Evolutionary conservation across 176 grass and related monocot genomes (phyloP).

Genomic region (Paspalum vaginatum): DNA sequence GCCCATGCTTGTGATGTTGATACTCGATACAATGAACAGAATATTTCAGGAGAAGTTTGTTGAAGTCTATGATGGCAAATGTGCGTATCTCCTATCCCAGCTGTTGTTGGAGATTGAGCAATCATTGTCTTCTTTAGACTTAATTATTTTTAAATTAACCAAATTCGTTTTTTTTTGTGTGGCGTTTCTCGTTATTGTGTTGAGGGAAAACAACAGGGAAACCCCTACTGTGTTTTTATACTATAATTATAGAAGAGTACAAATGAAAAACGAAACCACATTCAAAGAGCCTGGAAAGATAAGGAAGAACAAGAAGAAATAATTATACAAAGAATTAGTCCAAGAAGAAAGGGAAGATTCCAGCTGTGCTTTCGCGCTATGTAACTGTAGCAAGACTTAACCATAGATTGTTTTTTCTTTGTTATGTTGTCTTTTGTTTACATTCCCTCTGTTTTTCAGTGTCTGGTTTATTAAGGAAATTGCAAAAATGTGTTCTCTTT

Average conservation of each 20-base stretch:
- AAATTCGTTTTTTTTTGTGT: not conserved
- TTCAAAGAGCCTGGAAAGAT: not conserved
- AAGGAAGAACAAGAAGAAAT: not conserved
- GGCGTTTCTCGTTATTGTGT: not conserved
- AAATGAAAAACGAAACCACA: not conserved
- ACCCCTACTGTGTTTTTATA: not conserved
- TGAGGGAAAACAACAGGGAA: too few relatives aligned
- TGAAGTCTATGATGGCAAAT: constrained; percentile 83
- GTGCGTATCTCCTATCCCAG: constrained; percentile 55
- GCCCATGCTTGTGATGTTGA: constrained; percentile 97
- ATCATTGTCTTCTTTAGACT: not conserved
- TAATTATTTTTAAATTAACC: not conserved
- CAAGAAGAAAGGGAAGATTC: too few relatives aligned
- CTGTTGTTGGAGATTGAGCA: constrained; percentile 24
- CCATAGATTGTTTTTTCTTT: not conserved
- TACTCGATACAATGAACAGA: constrained; percentile 60
- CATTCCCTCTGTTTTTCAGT: not conserved
- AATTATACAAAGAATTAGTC: not conserved
- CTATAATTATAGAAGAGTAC: not conserved
- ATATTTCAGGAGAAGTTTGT: constrained; percentile 96
- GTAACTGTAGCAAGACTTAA: not conserved
- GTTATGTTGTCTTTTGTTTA: not conserved
- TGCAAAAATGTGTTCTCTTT: not conserved
- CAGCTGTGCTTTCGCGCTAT: not conserved
- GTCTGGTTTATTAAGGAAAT: not conserved